Evolutionary conservation across 2,329 filamentous ascomycete species (phyloP).

Genomic region (Lachnellula suecica): DNA sequence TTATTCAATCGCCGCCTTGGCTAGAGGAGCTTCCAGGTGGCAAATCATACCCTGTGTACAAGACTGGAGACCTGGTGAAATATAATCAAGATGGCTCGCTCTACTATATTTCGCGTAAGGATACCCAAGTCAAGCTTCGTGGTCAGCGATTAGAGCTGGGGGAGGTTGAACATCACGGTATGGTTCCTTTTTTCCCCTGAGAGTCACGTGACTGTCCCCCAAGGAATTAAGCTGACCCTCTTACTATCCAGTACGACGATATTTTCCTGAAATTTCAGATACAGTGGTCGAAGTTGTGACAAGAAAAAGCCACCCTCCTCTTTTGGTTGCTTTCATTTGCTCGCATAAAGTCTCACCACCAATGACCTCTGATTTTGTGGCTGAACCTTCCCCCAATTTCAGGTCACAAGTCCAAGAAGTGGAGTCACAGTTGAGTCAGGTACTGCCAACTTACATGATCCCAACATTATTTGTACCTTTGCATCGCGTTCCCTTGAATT

Average conservation of each 20-base stretch:
- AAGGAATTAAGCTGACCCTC: too few species aligned
- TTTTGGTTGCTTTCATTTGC: too few species aligned
- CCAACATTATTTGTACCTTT: constrained; percentile 11
- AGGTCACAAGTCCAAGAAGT: not conserved
- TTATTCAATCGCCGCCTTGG: constrained; percentile 55
- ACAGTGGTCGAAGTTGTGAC: not conserved
- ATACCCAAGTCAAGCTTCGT: constrained; percentile 8
- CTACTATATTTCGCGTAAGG: constrained; percentile 37
- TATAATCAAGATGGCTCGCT: constrained; percentile 4
- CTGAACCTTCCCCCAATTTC: not conserved
- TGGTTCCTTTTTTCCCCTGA: not conserved
- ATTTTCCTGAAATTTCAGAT: not conserved
- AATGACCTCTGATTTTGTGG: not conserved
- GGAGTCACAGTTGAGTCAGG: not conserved
- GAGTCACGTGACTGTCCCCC: not conserved
- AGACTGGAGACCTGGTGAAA: constrained; percentile 8
- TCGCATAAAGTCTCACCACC: not conserved
- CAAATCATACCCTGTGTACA: constrained; percentile 2
- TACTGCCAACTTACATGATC: constrained; percentile 17
- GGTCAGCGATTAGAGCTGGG: constrained; percentile 8
- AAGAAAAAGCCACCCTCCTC: not conserved
- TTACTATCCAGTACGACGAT: too few species aligned
- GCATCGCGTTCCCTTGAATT: constrained; percentile 3
- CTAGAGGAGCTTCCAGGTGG: constrained; percentile 6
- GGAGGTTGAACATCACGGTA: constrained; percentile 1